These are phyloP conservation scores for Claviceps digitariae DNA, from an alignment of 2,329 filamentous ascomycete genomes.

Conservation along the genomic window DNA sequence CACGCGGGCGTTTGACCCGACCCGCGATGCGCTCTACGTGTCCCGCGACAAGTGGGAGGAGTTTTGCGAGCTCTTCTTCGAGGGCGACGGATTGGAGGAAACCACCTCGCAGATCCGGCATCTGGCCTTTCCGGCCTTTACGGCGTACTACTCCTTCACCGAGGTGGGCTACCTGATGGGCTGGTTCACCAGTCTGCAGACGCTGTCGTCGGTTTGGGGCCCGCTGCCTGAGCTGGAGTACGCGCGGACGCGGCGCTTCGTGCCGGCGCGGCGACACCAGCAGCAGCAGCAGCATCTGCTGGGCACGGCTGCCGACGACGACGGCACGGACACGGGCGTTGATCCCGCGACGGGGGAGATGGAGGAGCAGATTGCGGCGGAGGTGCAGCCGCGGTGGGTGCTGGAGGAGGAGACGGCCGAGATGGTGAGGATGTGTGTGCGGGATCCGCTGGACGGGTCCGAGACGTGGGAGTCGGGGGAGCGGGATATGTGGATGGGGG, in stretches of 20 bases:
- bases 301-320: not conserved
- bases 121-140: conserved; percentile 15
- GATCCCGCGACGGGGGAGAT: conserved; percentile 1
- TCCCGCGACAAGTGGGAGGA: conserved; percentile 8
- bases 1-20: conserved; percentile 3
- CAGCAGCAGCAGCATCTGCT: not conserved
- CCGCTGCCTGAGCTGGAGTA: conserved; percentile 6
- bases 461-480: conserved; percentile 7
- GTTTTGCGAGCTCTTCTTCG: conserved; percentile 5
- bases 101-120: conserved; percentile 7
- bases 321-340: not conserved
- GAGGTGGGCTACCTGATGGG: conserved; percentile 7
- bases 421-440: conserved; percentile 7
- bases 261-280: not conserved
- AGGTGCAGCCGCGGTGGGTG: conserved; percentile 7
- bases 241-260: not conserved
- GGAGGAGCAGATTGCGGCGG: conserved; percentile 1
- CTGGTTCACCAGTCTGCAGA: conserved; percentile 8
- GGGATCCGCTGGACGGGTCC: conserved; percentile 1
- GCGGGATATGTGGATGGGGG: conserved; percentile 9
- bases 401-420: conserved; percentile 5
- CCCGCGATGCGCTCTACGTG: conserved; percentile 5
- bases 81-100: not conserved
- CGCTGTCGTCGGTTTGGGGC: conserved; percentile 13
- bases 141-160: conserved; percentile 13